Percentiles rank a stretch among this genome's conserved stretches.
Conservation (phyloP, 176 grass and related monocot genomes). For the Eragrostis nindensis region DNA sequence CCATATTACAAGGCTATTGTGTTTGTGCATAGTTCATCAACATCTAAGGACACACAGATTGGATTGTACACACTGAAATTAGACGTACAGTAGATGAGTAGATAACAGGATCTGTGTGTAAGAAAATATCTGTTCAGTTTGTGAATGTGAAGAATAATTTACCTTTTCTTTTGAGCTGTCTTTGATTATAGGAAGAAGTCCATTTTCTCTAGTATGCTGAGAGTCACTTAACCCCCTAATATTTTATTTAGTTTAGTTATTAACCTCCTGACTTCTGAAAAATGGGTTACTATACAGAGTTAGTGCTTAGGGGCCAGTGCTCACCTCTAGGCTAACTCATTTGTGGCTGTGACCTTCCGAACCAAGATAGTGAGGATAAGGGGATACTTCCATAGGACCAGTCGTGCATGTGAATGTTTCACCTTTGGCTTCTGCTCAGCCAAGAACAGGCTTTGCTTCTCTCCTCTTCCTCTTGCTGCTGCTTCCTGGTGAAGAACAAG, state of each 20-base stretch:
- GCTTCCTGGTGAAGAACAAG: not conserved
- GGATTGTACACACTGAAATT: conserved; percentile 5
- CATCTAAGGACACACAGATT: conserved; percentile 20
- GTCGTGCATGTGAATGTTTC: not conserved
- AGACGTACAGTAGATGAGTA: not conserved
- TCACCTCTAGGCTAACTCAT: conserved; percentile 12
- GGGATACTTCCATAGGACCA: conserved; percentile 9
- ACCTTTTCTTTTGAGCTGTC: not conserved
- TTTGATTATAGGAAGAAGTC: not conserved
- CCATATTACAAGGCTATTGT: conserved; percentile 34
- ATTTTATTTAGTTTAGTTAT: too few relatives aligned
- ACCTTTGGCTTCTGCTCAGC: not conserved
- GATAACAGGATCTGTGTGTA: not conserved
- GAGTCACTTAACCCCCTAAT: too few relatives aligned
- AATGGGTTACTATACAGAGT: not conserved
- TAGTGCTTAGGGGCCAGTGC: not conserved
- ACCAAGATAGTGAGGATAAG: conserved; percentile 51
- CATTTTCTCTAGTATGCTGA: too few relatives aligned
- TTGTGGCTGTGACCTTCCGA: conserved; percentile 39
- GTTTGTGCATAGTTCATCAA: conserved; percentile 44
- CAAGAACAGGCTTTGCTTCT: not conserved
- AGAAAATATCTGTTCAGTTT: not conserved
- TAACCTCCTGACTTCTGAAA: too few relatives aligned
- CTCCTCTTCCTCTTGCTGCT: not conserved
- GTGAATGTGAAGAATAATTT: not conserved